Evolutionary conservation across 805 yeast species (phyloP).

Genomic region (Yarrowia porcina): DNA sequence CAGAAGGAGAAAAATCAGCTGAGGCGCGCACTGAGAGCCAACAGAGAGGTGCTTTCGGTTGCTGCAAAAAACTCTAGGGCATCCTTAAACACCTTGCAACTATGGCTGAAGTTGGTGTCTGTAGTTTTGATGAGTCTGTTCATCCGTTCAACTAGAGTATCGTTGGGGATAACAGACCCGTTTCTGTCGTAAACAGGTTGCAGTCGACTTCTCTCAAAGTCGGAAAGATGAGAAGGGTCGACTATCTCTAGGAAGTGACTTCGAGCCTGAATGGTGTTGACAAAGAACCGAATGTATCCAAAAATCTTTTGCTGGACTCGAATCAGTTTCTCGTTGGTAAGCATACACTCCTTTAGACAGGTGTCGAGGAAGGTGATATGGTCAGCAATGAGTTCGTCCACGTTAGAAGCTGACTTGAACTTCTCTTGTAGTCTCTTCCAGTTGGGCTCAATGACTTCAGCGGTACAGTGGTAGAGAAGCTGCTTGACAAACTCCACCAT

Average conservation of each 20-base stretch:
- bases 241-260: constrained; percentile 32
- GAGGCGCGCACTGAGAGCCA: constrained; percentile 44
- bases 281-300: constrained; percentile 36
- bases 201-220: constrained; percentile 21
- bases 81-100: constrained; percentile 44
- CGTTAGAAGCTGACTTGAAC: constrained; percentile 38
- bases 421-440: constrained; percentile 44
- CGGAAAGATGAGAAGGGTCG: constrained; percentile 34
- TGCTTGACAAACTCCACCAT: constrained; percentile 58
- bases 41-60: constrained; percentile 44
- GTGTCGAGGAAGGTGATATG: constrained; percentile 61
- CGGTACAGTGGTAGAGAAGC: constrained; percentile 53
- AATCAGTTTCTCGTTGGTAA: constrained; percentile 57
- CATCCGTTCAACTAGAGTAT: constrained; percentile 34
- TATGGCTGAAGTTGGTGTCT: constrained; percentile 42
- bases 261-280: constrained; percentile 30
- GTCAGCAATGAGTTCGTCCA: constrained; percentile 45
- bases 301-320: constrained; percentile 46
- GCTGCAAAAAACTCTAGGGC: constrained; percentile 45
- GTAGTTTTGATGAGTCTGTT: constrained; percentile 35
- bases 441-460: constrained; percentile 57
- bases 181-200: constrained; percentile 29
- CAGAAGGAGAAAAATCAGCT: constrained; percentile 16
- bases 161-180: constrained; percentile 31
- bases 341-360: constrained; percentile 60